Evolutionary conservation across 257 asterid genomes (phyloP), one percentile per base, ranked within the genome.

Genomic region (Solanum sitiens): DNA sequence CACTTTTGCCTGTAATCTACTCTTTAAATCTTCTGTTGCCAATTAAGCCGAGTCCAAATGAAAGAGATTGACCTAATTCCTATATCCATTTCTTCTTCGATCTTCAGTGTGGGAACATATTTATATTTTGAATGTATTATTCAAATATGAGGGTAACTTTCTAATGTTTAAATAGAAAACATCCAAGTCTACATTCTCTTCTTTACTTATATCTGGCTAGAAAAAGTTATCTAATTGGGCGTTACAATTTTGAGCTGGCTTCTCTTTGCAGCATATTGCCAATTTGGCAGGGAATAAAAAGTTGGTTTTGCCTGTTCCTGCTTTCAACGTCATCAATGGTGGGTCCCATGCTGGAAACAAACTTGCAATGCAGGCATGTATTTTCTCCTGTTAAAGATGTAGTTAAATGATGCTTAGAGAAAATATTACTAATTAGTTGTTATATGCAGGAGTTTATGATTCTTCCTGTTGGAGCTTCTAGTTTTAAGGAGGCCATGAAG

Each of bases 321-420:
- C 99, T 76, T 95, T 97, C 93, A 97, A 97, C 89, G 99, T 97
- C 56, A 97, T 97, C 90, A 97, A 97, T 87, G 99, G 99, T 90
- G 99, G 98, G 91, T 97, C 98, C 53, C 99, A 95, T 85, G 99
- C 99, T 42, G 99, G 99, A 50, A 97, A 97, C 95, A 97, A 97
- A 89, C 98, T 97, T 87, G 99, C 99, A 74, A 97, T 97, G 99
- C 99, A 96, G 99, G 98, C 90, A 91, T 87, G 91, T 89, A 18
- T 79, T 79, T 67, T 68, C 75, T 68, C 75, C 11, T 68, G 74
- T 7, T 68, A 3, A 25, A 5, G 33, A 45, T 15, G 40, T 45
- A 27, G 85, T 79, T 79, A 45, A 15, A 27, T 45, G 42, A 6
- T 45, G n/a, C 53, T 16, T 45, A 56, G 2, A 25, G 14, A 45